Base-by-base conservation (phyloP, 768 basidiomycete genomes). In the Auricularia auricula-judae region DNA sequence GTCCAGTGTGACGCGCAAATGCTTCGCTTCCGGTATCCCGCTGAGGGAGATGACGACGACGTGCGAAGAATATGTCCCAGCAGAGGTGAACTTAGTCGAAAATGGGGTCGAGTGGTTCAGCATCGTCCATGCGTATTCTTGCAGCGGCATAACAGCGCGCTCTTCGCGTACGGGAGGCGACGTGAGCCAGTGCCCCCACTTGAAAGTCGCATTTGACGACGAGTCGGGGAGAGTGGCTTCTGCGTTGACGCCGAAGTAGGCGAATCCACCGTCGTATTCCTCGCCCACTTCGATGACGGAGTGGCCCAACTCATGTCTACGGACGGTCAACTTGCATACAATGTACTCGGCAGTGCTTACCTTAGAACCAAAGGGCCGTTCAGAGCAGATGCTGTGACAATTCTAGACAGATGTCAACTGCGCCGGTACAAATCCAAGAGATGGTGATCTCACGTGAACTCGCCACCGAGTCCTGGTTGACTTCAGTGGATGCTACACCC, bases 221-320 rank as follows among this genome's bases (percentile, higher is more conserved):
- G 56, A 10, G 5, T 54, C 53, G n/a, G 56, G 29, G 36, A 74
- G 68, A 66, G 84, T 72, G 56, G 80, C 74, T 34, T 79, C 78
- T 3, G 87, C 81, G 69, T 92, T 89, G 42, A 80, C 78, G 16
- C 89, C 89, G 68, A 80, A 88, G 72, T 91, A 92, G 3, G 78
- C 85, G 66, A 74, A 84, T 3, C 88, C 89, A 12, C 89, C 89
- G 67, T 91, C 90, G 70, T 92, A 91, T 74, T 91, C 89, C 74
- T 91, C 90, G 3, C 90, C 90, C 21, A 89, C 85, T 5, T 83
- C 53, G 68, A 91, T 88, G 60, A 91, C 83, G 29, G 87, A 89
- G 74, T 92, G 89, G 0, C 89, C 89, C 1, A 91, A 82, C 72
- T 91, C 89, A 69, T 90, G 89, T 4, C 74, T 75, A 36, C 11